Evolutionary conservation across 345 rosid genomes (phyloP), one percentile per base, ranked within the genome.

Genomic region (Garcia nutans): DNA sequence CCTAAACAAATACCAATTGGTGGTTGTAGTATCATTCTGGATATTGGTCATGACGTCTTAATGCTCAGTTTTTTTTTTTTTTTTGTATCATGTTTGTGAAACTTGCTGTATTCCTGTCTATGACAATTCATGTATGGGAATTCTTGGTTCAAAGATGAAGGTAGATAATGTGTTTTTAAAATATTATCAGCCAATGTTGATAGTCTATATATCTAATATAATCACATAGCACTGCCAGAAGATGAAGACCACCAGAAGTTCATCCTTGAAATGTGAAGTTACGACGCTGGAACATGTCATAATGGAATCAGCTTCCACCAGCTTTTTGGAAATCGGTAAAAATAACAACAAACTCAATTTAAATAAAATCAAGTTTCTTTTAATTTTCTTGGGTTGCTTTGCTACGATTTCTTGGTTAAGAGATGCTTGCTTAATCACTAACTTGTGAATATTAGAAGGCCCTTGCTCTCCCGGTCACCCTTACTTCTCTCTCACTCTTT

Each of bases 241-340:
- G 31, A n/a, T n/a, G 24, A 31, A 65, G 54, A 65, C 26, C 28
- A 10, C 52, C 16, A 12, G 56, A 52, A 13, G 12, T n/a, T n/a
- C n/a, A n/a, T n/a, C n/a, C n/a, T n/a, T n/a, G n/a, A 47, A 16
- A 13, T 52, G 20, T 16, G 20, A 52, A 52, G 22, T 65, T 6
- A 41, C 68, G 11, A n/a, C 69, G 20, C 52, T 42, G n/a, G 50
- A n/a, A 65, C 52, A 65, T 65, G 69, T 16, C 50, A 42, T 42
- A 4, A 17, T n/a, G 47, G 68, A 1, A 1, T 45, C 68, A 8
- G 6, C 68, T 64, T 64, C 47, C 16, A 33, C 31, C 63, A 22
- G n/a, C 37, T 33, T 33, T 33, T 59, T 59, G 28, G 28, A 62
- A 62, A 41, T 62, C 1, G 7, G 44, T 28, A 62, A 31, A 28